Evolutionary conservation across 148 eudicot species (phyloP), one percentile per base, ranked within the genome.

Genomic region (Beta vulgaris): DNA sequence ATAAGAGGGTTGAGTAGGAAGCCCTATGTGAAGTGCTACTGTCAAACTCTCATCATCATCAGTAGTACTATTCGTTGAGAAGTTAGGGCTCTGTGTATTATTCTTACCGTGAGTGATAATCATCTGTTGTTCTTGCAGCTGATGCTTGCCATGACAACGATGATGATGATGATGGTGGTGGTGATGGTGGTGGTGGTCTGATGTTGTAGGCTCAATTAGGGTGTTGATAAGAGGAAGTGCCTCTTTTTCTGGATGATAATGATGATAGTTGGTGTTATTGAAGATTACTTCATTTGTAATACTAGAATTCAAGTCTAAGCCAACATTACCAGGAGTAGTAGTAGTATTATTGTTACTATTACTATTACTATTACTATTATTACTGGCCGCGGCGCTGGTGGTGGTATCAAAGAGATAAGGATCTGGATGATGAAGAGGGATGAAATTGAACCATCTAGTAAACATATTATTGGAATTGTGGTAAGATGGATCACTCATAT

Each of bases 211-310:
- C 68, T 42, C 19, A 19, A 34, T 81, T n/a, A 81, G 70, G 72
- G 66, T 79, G 79, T 82, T 82, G 34, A 88, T 82, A 10, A 88
- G 87, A 63, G 90, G 88, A 42, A 85, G 90, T 31, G 90, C 86
- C 70, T 83, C 81, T 71, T 37, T 61, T 35, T 49, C 48, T 4
- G 61, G 63, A 10, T 37, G 14, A 57, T 16, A 12, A 1, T 55
- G 4, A 16, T 23, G 3, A 13, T 13, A 25, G 23, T 36, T 11
- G 21, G 16, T 12, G 51, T 25, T 39, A 46, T 51, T 34, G 14
- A 28, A 14, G 29, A 0, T 32, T 7, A 21, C 13, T 2, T 28
- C 26, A 44, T 35, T 75, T 34, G 15, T 25, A 25, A 7, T 65
- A 32, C 53, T 71, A 35, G 37, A 63, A 42, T 76, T 76, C 68